Evolutionary conservation across 345 rosid genomes (phyloP), one percentile per base, ranked within the genome.

Genomic region (Triadica sebifera): DNA sequence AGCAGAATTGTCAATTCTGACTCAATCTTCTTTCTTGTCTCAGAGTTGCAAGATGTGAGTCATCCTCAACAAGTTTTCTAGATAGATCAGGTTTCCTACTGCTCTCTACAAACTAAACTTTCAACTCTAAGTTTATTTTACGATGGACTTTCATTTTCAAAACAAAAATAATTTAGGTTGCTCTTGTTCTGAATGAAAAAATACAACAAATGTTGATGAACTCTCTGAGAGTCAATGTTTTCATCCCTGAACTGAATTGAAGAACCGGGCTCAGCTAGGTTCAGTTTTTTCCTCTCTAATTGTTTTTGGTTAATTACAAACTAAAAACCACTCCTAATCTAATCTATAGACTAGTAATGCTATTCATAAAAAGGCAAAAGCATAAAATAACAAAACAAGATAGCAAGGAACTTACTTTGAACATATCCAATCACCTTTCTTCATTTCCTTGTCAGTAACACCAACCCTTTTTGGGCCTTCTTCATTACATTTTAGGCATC

Each of bases 351-450:
- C 59, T 6, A 6, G 6, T 55, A 69, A 69, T 12, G 34, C 43
- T 10, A 24, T 4, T 9, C 25, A 46, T 20, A 71, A 5, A 17
- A 37, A 50, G 61, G 61, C 61, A 67, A 24, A 24, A 49, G 39
- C 19, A 67, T 5, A 1, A 55, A 12, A 8, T 13, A 61, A 1
- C 17, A 41, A 65, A 49, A 34, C 16, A 70, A 62, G 25, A 53
- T 19, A 25, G 61, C 12, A 66, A 62, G 58, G 64, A 76, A 81
- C 96, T 82, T 80, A 92, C 96, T 80, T 76, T 16, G 87, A 64
- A 82, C 98, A 94, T 74, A 71, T 75, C 98, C 98, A 94, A 58
- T 91, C 96, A 41, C 96, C 96, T 78, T 80, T 74, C 84, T 77
- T 89, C 81, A 81, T 75, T 51, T 84, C 86, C 62, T 53, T 71